Base-by-base conservation (phyloP, 805 yeast species). In the Nakazawaea peltata region DNA sequence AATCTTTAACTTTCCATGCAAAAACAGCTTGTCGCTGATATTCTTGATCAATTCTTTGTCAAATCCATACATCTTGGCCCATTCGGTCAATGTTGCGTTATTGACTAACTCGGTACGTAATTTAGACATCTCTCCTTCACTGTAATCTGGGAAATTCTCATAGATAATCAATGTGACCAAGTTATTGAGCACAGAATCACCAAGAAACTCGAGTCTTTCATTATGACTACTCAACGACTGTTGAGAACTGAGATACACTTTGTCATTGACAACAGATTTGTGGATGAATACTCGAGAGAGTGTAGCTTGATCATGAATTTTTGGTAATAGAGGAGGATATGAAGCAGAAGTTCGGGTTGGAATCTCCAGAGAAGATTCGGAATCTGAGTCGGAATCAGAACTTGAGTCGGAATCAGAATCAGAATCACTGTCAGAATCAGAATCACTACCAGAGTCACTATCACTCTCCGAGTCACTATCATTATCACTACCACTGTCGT, bases 161-260 rank as follows among this genome's bases (percentile, higher is more conserved):
- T 68, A 86, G 13, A 85, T 63, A 28, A 88, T 66, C 39, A 71
- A 61, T 0, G 96, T 80, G 36, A 82, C 76, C n/a, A 79, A 62
- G 36, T 70, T 71, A 50, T 84, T 82, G 40, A 90, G 60, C 15
- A 86, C 71, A 1, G 97, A 77, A 59, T 90, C 97, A 12, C 97
- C 97, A 29, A 85, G 61, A 50, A 86, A 90, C 59, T 90, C 97
- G 16, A 87, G 62, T 33, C 96, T 67, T 63, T 88, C 97, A 53
- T 90, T 84, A 47, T 85, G 88, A 2, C 77, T 61, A 34, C 67
- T 61, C 18, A 81, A 61, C 35, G 71, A 61, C 44, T 81, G 90
- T 4, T 59, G 54, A 33, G 68, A 72, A n/a, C 73, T 61, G 32
- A 79, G 54, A 44, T 72, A 74, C 4, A 71, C 53, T 41, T 72